phyloP scores from a whole-genome alignment of 257 asterid species.

The Solanum ahanhuiri region DNA sequence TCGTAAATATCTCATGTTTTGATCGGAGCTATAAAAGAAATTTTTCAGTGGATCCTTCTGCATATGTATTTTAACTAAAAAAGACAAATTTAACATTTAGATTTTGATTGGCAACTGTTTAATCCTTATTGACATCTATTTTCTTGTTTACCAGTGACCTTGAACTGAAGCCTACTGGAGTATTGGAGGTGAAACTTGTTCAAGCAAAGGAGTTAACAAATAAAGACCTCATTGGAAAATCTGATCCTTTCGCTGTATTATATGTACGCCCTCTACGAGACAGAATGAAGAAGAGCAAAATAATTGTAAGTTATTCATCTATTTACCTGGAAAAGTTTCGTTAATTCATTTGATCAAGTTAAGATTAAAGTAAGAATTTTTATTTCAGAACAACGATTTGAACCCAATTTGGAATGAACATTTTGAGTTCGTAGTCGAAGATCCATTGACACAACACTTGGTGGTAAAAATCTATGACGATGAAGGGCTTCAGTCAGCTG shows the following conservation, averaged over 20 bases:
- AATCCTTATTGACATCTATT: neutral
- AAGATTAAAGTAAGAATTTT: neutral
- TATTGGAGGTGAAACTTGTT: constrained; percentile 86
- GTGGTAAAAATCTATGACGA: constrained; percentile 73
- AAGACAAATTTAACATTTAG: neutral
- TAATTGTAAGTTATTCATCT: constrained; percentile 36
- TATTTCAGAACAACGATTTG: constrained; percentile 44
- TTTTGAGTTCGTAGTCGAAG: constrained; percentile 81
- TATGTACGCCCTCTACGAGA: constrained; percentile 70
- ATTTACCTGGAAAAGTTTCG: neutral
- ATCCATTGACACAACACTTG: constrained; percentile 60
- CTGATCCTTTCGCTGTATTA: constrained; percentile 80
- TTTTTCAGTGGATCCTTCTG: neutral
- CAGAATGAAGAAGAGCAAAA: constrained; percentile 59
- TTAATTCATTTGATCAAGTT: neutral
- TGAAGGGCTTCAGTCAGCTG: constrained; percentile 85
- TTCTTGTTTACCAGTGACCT: constrained; percentile 40
- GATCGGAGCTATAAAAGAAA: neutral
- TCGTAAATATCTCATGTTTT: neutral
- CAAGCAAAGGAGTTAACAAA: constrained; percentile 79
- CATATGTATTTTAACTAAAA: neutral
- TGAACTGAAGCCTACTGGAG: constrained; percentile 65
- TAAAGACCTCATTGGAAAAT: constrained; percentile 81
- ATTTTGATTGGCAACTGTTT: neutral
- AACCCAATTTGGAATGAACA: constrained; percentile 95